Evolutionary conservation across 2,329 filamentous ascomycete genomes (phyloP).

Genomic region (Cytospora chrysosperma): DNA sequence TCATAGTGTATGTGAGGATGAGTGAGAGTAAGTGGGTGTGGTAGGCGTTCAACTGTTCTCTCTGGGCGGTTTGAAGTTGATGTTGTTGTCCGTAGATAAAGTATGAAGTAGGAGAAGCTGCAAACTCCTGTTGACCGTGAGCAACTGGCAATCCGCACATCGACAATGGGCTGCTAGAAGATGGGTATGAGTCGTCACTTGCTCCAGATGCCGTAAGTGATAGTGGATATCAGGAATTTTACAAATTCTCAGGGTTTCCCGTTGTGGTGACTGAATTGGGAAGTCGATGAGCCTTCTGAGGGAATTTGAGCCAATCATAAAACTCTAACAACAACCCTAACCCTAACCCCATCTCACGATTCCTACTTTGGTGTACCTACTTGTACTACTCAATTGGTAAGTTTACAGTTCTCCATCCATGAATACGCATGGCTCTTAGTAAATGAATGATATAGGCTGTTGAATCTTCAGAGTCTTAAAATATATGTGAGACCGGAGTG

Average conservation of each 20-base stretch:
- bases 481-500: background rate
- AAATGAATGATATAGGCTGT: background rate
- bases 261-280: conserved; percentile 6
- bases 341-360: background rate
- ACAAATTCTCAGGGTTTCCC: background rate
- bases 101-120: background rate
- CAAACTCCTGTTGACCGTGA: background rate
- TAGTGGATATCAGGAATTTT: background rate
- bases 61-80: background rate
- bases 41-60: background rate
- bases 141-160: background rate
- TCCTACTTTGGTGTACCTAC: no score
- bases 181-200: background rate
- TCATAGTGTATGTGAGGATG: background rate
- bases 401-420: background rate
- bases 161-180: background rate
- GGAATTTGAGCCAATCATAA: background rate
- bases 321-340: background rate
- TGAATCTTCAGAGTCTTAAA: background rate
- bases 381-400: no score
- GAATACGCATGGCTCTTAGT: background rate
- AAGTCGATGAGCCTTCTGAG: background rate
- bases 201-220: background rate
- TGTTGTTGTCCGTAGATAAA: background rate
- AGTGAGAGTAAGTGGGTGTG: background rate